Conservation (phyloP, 768 basidiomycete genomes). For the Amanita polypyramis region DNA sequence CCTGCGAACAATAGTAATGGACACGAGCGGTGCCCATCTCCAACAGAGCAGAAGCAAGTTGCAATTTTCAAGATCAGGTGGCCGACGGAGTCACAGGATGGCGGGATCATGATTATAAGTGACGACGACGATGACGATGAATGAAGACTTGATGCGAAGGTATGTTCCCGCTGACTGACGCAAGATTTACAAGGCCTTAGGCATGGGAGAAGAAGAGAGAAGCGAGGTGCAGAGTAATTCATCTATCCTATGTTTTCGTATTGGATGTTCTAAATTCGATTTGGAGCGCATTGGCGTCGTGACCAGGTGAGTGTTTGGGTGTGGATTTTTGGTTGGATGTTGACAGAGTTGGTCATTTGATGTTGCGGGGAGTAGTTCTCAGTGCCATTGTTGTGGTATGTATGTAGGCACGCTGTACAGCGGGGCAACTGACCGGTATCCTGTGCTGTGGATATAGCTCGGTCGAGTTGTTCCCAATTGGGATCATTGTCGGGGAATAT, state of each 20-base stretch:
- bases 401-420: background rate
- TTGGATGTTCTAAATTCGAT: conserved; percentile 1
- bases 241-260: background rate
- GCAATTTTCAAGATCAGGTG: conserved; percentile 23
- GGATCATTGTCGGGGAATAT: background rate
- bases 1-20: background rate
- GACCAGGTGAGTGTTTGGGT: background rate
- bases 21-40: background rate
- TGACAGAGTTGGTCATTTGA: background rate
- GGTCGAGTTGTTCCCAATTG: background rate
- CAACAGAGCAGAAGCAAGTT: background rate
- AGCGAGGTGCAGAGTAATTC: background rate
- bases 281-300: background rate
- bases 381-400: background rate
- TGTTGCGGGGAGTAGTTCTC: background rate
- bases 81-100: conserved; percentile 33
- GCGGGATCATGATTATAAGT: conserved; percentile 37
- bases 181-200: background rate
- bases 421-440: no score
- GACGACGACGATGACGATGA: conserved; percentile 30
- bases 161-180: background rate
- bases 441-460: no score
- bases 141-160: conserved; percentile 14
- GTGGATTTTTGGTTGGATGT: background rate
- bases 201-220: background rate